Conservation (phyloP, 495 filamentous ascomycete species). For the Penicillium dipodomyicola region DNA sequence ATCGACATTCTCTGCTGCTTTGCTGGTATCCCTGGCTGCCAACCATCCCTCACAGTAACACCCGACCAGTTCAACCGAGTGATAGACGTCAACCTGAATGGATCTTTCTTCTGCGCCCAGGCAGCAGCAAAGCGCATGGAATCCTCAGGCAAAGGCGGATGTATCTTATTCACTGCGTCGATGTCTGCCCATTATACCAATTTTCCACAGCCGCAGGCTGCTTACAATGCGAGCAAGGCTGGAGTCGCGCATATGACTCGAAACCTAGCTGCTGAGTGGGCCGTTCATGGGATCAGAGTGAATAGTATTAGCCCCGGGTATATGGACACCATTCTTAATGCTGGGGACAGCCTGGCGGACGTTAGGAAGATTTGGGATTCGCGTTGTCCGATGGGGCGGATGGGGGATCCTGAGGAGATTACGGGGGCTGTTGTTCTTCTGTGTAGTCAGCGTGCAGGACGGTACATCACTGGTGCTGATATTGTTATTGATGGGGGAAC, state of each 20-base stretch:
- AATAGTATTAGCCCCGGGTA: constrained; percentile 73
- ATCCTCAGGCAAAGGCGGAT: constrained; percentile 50
- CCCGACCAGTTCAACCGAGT: constrained; percentile 55
- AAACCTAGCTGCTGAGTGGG: constrained; percentile 67
- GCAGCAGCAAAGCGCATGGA: constrained; percentile 58
- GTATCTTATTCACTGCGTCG: constrained; percentile 64
- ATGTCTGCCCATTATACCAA: constrained; percentile 67
- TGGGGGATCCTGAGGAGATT: constrained; percentile 72
- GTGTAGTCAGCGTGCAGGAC: constrained; percentile 61
- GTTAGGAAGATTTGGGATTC: constrained; percentile 78
- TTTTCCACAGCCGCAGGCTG: constrained; percentile 65
- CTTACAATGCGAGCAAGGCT: constrained; percentile 71
- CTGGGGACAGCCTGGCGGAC: constrained; percentile 32
- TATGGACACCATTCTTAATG: constrained; percentile 74
- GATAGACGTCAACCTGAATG: constrained; percentile 67
- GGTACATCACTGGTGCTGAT: constrained; percentile 78
- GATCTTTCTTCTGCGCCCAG: constrained; percentile 66
- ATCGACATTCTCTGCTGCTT: constrained; percentile 63
- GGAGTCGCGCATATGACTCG: constrained; percentile 58
- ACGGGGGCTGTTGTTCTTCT: constrained; percentile 78
- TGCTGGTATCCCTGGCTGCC: constrained; percentile 64
- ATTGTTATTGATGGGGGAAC: constrained; percentile 52
- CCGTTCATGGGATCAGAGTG: constrained; percentile 59
- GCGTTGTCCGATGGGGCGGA: constrained; percentile 67
- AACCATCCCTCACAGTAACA: constrained; percentile 55